Base-by-base conservation (phyloP, 2,329 filamentous ascomycete genomes). In the Monosporascus sp. region DNA sequence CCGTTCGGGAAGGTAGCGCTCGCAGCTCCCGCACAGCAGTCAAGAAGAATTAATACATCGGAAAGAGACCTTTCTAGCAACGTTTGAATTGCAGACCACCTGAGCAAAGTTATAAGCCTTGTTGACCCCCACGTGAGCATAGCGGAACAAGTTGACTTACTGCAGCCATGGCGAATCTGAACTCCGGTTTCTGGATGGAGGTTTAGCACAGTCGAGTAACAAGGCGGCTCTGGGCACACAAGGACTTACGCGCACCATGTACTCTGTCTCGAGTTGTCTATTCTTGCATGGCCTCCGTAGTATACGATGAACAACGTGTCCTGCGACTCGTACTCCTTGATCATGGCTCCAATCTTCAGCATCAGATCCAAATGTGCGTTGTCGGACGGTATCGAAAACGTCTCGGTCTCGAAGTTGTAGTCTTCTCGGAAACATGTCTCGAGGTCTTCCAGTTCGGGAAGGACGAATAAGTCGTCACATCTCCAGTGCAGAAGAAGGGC, bases 21-120 rank as follows among this genome's bases (percentile, higher is more conserved):
- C 45, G 81, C 81, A 41, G 81, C 81, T 14, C 80, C 80, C 7
- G 81, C 80, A 60, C 81, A 84, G 59, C 81, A 84, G 61, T 84
- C 81, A 16, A 84, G 66, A 1, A 84, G 71, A 51, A 84, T 83
- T 49, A 84, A 68, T 17, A 81, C 78, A 64, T 84, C 81, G 1
- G 80, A 83, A 14, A 75, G 68, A 11, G 80, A 83, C 46, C 81
- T 71, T 63, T 84, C 81, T 8, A 84, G 67, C 3, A 83, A 69
- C 0, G 80, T 83, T 62, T 84, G 81, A 40, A 84, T 83, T 14
- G 81, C 81, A 19, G 80, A 83, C 81, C 81, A 83, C 62, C 76
- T 77, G 20, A 48, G 50, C 5, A 45, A 50, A 26, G 52, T 47
- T 57, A 51, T 36, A 52, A 48, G 19, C 40, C 49, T 27, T 50